phyloP scores from a whole-genome alignment of 2,329 filamentous ascomycete genomes.

The Aspergillus glaucus region DNA sequence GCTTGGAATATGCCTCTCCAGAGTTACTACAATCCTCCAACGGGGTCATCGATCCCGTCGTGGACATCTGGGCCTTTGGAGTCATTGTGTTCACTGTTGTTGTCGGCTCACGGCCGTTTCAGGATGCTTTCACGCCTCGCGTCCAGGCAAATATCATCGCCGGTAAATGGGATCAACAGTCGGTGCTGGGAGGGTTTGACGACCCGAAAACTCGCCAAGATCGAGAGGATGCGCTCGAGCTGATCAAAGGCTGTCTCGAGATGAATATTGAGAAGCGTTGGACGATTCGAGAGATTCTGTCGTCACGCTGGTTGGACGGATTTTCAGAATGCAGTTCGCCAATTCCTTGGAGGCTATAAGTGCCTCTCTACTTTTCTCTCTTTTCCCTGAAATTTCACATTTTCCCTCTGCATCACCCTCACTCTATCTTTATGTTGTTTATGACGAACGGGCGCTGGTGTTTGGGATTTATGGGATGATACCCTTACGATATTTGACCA shows the following conservation, averaged over 20 bases:
- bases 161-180: slow-evolving; percentile 52
- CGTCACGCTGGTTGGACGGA: slow-evolving; percentile 49
- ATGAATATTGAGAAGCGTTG: slow-evolving; percentile 51
- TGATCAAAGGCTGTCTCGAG: slow-evolving; percentile 55
- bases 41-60: slow-evolving; percentile 44
- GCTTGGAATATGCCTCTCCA: slow-evolving; percentile 50
- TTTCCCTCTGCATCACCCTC: not conserved
- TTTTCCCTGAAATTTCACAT: slow-evolving; percentile 2
- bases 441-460: slow-evolving; percentile 14
- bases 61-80: slow-evolving; percentile 63
- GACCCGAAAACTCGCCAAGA: slow-evolving; percentile 35
- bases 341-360: slow-evolving; percentile 33
- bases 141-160: slow-evolving; percentile 54
- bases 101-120: slow-evolving; percentile 57
- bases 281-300: slow-evolving; percentile 52
- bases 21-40: slow-evolving; percentile 38
- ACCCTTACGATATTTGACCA: no score
- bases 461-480: slow-evolving; percentile 4
- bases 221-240: slow-evolving; percentile 47
- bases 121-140: slow-evolving; percentile 53
- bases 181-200: slow-evolving; percentile 41
- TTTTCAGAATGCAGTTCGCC: slow-evolving; percentile 27
- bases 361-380: slow-evolving; percentile 4
- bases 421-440: not conserved
- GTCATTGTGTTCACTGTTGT: slow-evolving; percentile 57